These are phyloP conservation scores for Brettanomyces nanus DNA, from an alignment of 805 yeast species.

Conservation along the genomic window DNA sequence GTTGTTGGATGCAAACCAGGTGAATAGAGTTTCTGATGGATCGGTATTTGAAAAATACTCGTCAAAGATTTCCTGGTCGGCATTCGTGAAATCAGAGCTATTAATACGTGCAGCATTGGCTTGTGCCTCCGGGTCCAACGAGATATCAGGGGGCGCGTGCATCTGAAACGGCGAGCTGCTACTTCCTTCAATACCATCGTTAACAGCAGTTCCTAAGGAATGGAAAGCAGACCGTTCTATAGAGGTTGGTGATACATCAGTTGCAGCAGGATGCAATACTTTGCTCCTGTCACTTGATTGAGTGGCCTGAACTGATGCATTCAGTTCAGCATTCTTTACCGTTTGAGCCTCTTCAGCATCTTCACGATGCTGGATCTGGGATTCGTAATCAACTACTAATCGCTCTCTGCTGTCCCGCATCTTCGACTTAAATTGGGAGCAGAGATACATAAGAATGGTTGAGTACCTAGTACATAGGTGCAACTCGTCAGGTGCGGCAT, in stretches of 20 bases:
- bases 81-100: not conserved
- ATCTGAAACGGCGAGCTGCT: too few relatives aligned
- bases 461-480: constrained; percentile 78
- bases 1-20: constrained; percentile 41
- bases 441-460: constrained; percentile 65
- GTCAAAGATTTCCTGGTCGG: constrained; percentile 25
- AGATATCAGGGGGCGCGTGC: not conserved
- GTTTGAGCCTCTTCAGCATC: constrained; percentile 3
- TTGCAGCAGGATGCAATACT: not conserved
- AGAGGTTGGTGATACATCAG: not conserved
- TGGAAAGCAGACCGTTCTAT: not conserved
- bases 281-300: not conserved
- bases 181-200: too few relatives aligned
- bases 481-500: constrained; percentile 83
- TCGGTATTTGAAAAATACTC: constrained; percentile 23
- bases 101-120: not conserved
- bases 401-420: constrained; percentile 14
- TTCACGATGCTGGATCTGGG: constrained; percentile 12
- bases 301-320: constrained; percentile 6
- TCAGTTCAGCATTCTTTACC: not conserved
- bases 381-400: constrained; percentile 21
- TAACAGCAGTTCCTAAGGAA: not conserved
- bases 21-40: constrained; percentile 32
- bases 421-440: constrained; percentile 59
- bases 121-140: constrained; percentile 2